Base-by-base conservation (phyloP, 768 basidiomycete species). In the Amanita pallidorosea region DNA sequence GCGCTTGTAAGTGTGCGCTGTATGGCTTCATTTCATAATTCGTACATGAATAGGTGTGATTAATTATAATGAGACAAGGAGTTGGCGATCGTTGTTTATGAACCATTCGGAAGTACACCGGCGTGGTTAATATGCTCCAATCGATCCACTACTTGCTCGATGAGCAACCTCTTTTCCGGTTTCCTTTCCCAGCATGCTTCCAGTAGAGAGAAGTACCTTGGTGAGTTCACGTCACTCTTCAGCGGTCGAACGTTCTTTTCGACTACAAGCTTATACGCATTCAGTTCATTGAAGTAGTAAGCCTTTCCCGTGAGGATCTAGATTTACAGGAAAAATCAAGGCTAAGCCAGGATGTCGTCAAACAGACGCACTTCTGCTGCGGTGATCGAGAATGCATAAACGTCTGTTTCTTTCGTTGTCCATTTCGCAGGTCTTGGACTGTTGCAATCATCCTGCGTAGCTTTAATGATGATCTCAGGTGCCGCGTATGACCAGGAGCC, bases 401-500 rank as follows among this genome's bases (percentile, higher is more conserved):
- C 47, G 12, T 48, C 47, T 2, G 36, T 20, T 38, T 27, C 36
- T 11, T 27, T 48, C 4, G 35, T 48, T 18, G 17, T 13, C 12
- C 31, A 20, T 15, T 9, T 29, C 3, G 12, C 7, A 15, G 22
- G n/a, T 9, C 23, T 11, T n/a, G 7, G n/a, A 17, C 2, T 15
- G n/a, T 31, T 27, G 27, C 7, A 13, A 45, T 29, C 15, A 7
- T 34, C 25, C 36, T 12, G 36, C 47, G 35, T 37, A 36, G 20
- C 34, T n/a, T 17, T 13, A 12, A 11, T 23, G 9, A 27, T 23
- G 9, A 23, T 25, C 58, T 81, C 80, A 15, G 80, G 80, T 0
- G 80, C 80, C 74, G 76, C 74, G 72, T 74, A 77, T 22, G 74
- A 59, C 8, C 71, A 73, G 2, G 72, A 70, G 12, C 75, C 75